A percentile compares a stretch with the other conserved stretches of the same genome.
These are phyloP conservation scores for Talaromyces islandicus DNA, from an alignment of 2,329 filamentous ascomycete genomes.

Conservation along the genomic window DNA sequence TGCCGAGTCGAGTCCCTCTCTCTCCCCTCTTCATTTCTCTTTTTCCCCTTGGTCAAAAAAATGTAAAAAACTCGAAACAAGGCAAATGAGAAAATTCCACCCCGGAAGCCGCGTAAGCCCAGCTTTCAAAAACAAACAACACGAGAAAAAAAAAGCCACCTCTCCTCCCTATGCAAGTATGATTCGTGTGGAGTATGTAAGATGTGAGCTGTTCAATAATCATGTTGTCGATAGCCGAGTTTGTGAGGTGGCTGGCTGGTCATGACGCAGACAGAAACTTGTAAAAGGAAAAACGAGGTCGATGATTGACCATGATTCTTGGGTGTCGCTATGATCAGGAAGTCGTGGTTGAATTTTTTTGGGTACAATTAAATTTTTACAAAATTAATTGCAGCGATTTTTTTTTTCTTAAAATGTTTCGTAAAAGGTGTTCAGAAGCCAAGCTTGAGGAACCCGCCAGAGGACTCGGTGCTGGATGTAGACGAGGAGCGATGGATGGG, in stretches of 20 bases:
- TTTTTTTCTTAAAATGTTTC: not conserved
- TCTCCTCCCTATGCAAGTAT: not conserved
- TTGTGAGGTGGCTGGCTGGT: not conserved
- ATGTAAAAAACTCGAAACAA: not conserved
- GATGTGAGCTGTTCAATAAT: not conserved
- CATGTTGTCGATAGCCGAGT: not conserved
- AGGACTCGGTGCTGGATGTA: conserved; percentile 7
- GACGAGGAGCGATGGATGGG: conserved; percentile 7
- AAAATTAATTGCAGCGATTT: not conserved
- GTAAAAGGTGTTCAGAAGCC: not conserved
- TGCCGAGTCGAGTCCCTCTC: not conserved
- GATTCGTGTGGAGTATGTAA: not conserved
- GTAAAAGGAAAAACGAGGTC: not conserved
- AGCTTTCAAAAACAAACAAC: not conserved
- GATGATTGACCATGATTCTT: not conserved
- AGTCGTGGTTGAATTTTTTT: not conserved
- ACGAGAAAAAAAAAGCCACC: not conserved
- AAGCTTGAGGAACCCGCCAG: conserved; percentile 9
- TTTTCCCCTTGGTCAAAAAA: too few species aligned
- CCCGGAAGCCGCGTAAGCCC: not conserved
- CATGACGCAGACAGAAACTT: conserved; percentile 4
- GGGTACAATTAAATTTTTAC: not conserved
- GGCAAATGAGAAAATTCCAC: not conserved
- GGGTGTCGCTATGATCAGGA: not conserved
- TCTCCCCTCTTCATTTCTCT: not conserved